phyloP scores from a whole-genome alignment of 257 asterid genomes.

The Przewalskia tangutica region DNA sequence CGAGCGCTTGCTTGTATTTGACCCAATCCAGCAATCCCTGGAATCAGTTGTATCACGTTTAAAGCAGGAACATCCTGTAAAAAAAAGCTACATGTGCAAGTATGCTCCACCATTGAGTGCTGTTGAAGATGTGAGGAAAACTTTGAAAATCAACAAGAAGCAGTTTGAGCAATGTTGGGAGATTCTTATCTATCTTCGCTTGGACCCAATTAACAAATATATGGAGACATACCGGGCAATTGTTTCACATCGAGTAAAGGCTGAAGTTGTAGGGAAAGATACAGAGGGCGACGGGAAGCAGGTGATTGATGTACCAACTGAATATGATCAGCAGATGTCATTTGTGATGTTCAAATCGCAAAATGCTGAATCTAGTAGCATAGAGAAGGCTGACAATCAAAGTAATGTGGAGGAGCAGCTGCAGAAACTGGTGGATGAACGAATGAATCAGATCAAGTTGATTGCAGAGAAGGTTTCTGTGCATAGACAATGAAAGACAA shows the following conservation, averaged over 20 bases:
- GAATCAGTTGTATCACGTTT: slow-evolving; percentile 32
- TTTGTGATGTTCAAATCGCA: slow-evolving; percentile 68
- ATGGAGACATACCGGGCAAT: slow-evolving; percentile 46
- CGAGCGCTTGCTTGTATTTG: slow-evolving; percentile 56
- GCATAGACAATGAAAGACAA: not conserved
- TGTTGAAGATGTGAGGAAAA: slow-evolving; percentile 54
- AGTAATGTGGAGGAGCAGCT: slow-evolving; percentile 54
- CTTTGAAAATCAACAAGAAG: slow-evolving; percentile 67
- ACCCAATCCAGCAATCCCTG: slow-evolving; percentile 48
- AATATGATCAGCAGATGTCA: slow-evolving; percentile 56
- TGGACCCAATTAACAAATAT: slow-evolving; percentile 40
- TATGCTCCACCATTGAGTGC: slow-evolving; percentile 40
- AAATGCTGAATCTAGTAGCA: slow-evolving; percentile 25
- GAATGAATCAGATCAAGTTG: slow-evolving; percentile 55
- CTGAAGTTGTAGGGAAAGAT: slow-evolving; percentile 71
- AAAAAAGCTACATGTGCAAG: slow-evolving; percentile 34
- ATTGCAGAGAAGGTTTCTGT: slow-evolving; percentile 52
- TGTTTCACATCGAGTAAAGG: slow-evolving; percentile 47
- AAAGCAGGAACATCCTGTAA: slow-evolving; percentile 44
- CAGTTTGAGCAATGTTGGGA: slow-evolving; percentile 96
- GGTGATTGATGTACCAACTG: slow-evolving; percentile 59
- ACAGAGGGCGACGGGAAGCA: slow-evolving; percentile 55
- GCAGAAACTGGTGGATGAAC: slow-evolving; percentile 55
- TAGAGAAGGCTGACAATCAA: slow-evolving; percentile 39
- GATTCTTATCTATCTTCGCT: slow-evolving; percentile 60